phyloP scores from a whole-genome alignment of 2,329 filamentous ascomycete species.

The Thelonectria rubi region DNA sequence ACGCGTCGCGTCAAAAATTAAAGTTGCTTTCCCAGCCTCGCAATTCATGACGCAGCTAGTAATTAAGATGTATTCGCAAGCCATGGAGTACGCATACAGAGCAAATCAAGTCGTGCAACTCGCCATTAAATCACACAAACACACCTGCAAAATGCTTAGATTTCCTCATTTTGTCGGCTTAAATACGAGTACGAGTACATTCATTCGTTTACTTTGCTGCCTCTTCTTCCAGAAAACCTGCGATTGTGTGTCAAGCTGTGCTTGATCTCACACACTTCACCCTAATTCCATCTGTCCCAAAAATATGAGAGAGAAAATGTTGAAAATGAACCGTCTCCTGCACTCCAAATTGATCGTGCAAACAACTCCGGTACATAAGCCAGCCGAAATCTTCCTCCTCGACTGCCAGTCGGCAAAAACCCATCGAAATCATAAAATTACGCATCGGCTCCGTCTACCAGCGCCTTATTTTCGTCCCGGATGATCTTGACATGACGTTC shows the following conservation, averaged over 20 bases:
- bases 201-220: neutral
- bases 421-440: neutral
- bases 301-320: neutral
- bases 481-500: conserved; percentile 66
- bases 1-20: neutral
- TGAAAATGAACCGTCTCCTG: neutral
- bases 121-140: too few species aligned
- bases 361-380: neutral
- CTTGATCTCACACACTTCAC: neutral
- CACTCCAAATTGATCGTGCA: neutral
- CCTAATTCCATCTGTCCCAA: neutral
- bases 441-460: conserved; percentile 24
- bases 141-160: too few species aligned
- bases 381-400: neutral
- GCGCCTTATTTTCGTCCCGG: conserved; percentile 47
- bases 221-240: neutral
- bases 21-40: conserved; percentile 21
- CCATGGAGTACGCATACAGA: too few species aligned
- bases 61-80: too few species aligned
- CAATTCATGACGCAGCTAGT: neutral
- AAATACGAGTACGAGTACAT: neutral
- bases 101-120: too few species aligned
- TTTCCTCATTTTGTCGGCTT: neutral
- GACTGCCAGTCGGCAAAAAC: neutral
- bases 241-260: neutral